These are phyloP conservation scores for Neopestalotiopsis sp. DNA, from an alignment of 2,329 filamentous ascomycete genomes.

Conservation along the genomic window DNA sequence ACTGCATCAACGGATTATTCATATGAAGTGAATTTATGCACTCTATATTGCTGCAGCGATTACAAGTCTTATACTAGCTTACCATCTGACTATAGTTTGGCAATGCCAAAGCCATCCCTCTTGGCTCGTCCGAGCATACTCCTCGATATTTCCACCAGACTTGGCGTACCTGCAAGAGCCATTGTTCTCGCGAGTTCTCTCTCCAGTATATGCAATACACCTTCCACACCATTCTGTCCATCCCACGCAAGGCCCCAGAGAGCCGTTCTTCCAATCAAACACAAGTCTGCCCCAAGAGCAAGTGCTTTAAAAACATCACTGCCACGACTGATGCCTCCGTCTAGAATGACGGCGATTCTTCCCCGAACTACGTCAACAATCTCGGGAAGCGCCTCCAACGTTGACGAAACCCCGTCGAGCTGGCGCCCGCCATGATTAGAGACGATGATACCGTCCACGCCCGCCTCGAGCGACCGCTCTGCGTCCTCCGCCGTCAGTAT, in stretches of 20 bases:
- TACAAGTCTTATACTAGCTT: neutral
- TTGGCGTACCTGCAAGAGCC: conserved; percentile 16
- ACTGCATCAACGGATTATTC: too few species aligned
- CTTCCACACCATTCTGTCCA: conserved; percentile 5
- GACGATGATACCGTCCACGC: conserved; percentile 47
- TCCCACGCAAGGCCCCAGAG: conserved; percentile 22
- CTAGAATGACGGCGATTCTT: conserved; percentile 42
- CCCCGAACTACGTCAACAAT: conserved; percentile 54
- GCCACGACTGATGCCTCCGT: conserved; percentile 13
- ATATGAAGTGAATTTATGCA: too few species aligned
- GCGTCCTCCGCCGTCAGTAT: conserved; percentile 42
- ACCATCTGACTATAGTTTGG: neutral
- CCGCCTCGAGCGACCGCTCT: conserved; percentile 39
- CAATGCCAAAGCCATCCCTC: conserved; percentile 4
- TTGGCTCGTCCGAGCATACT: neutral
- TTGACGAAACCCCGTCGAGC: conserved; percentile 49
- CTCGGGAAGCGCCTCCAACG: conserved; percentile 46
- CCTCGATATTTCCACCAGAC: conserved; percentile 2
- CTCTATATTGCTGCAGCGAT: too few species aligned
- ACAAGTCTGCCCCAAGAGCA: conserved; percentile 26
- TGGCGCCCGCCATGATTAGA: conserved; percentile 55
- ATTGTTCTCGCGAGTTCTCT: conserved; percentile 24
- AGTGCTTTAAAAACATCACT: conserved; percentile 27
- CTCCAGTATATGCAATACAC: conserved; percentile 20
- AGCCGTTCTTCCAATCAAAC: conserved; percentile 22